These are phyloP conservation scores for Gloeopeniophorella convolvens DNA, from an alignment of 768 basidiomycete species.

Conservation along the genomic window DNA sequence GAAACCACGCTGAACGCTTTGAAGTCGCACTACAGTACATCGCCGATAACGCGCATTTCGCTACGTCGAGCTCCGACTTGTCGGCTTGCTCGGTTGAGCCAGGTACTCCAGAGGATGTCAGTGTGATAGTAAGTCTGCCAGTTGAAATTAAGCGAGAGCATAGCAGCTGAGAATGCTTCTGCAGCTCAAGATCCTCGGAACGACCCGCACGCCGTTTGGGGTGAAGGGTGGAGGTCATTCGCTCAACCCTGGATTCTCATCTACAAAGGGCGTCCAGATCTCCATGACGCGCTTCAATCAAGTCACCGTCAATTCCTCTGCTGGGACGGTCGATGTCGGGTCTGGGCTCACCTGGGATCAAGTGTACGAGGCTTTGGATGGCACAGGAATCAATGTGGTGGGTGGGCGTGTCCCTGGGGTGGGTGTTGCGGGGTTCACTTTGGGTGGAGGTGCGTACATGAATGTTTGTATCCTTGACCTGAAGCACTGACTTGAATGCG, in stretches of 20 bases:
- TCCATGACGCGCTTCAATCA: constrained; percentile 22
- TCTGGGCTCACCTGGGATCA: constrained; percentile 27
- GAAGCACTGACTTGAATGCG: not conserved
- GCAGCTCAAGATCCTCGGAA: constrained; percentile 7
- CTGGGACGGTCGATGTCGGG: constrained; percentile 18
- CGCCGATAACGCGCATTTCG: constrained; percentile 13
- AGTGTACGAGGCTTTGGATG: constrained; percentile 20
- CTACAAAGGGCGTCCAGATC: constrained; percentile 25
- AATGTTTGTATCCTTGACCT: not conserved
- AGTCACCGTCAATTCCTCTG: not conserved
- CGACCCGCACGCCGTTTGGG: constrained; percentile 14
- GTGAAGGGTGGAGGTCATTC: constrained; percentile 26
- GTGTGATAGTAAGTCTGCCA: constrained; percentile 10
- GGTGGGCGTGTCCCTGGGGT: constrained; percentile 24
- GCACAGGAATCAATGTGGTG: constrained; percentile 21
- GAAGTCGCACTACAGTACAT: constrained; percentile 8
- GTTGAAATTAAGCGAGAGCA: not conserved
- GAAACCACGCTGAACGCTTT: not conserved
- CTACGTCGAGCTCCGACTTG: constrained; percentile 7
- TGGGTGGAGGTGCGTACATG: constrained; percentile 23
- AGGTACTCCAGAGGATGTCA: constrained; percentile 19
- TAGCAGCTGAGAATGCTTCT: no score
- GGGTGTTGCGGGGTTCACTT: constrained; percentile 24
- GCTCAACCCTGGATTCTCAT: constrained; percentile 23
- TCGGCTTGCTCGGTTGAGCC: constrained; percentile 22